phyloP scores from a whole-genome alignment of 176 grass and related monocot genomes.

The Olyra latifolia region DNA sequence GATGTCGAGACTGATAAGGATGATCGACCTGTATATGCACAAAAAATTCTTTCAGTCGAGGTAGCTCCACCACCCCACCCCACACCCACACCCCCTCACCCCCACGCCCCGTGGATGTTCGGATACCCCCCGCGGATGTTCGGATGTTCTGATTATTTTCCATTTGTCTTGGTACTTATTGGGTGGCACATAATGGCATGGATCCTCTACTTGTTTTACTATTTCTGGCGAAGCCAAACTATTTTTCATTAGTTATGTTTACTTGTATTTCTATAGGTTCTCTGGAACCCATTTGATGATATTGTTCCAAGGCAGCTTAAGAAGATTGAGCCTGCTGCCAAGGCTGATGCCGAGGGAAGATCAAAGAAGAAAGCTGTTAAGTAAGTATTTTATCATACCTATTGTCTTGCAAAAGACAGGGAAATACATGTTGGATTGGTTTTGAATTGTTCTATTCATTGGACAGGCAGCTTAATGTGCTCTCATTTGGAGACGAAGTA shows the following conservation, averaged over 20 bases:
- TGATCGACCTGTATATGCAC: constrained; percentile 75
- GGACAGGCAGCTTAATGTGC: constrained; percentile 83
- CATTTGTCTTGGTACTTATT: constrained; percentile 1
- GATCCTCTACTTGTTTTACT: not conserved
- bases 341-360: constrained; percentile 54
- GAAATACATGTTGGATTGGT: not conserved
- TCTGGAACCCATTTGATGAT: constrained; percentile 99
- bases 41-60: constrained; percentile 94
- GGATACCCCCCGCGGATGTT: too few species aligned
- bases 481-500: constrained; percentile 95
- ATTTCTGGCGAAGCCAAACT: not conserved
- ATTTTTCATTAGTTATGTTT: not conserved
- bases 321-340: constrained; percentile 52
- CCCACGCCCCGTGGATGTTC: too few species aligned
- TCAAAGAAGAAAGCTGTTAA: constrained; percentile 85
- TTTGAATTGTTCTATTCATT: constrained; percentile 36
- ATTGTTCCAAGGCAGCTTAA: constrained; percentile 72
- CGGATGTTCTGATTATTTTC: not conserved
- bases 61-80: too few species aligned
- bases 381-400: constrained; percentile 44
- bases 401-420: constrained; percentile 8
- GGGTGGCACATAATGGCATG: not conserved
- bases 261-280: constrained; percentile 53
- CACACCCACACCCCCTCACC: too few species aligned
- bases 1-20: constrained; percentile 92